Base-by-base conservation (phyloP, 2,329 filamentous ascomycete species). In the Pseudogymnoascus sp. region DNA sequence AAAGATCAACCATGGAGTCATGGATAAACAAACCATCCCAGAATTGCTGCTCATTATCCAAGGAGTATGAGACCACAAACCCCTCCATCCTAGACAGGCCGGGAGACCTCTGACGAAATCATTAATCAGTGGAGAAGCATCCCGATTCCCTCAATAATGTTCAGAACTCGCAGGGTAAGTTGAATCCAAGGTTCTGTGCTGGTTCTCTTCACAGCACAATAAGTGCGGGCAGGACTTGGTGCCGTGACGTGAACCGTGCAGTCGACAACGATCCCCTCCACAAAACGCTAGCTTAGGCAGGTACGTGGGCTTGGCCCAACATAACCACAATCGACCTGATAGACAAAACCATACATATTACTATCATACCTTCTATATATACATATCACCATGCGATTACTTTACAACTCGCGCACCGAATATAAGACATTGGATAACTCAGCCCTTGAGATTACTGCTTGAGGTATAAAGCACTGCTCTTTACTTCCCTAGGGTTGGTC, bases 11-110 rank as follows among this genome's bases (percentile, higher is more conserved):
- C 66, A 45, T n/a, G 13, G 5, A 31, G 64, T 25, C 43, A 61
- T 48, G 43, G 37, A 66, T 19, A 63, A 69, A 70, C 83, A 75
- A 76, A 96, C 93, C 90, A 77, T 87, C 83, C 93, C 92, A 97
- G 79, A 96, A 92, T 78, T 93, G 88, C 76, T 92, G 85, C 79
- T 92, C 90, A 76, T 86, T 88, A 77, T 93, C 89, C 76, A 90
- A 82, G 73, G 81, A 83, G 76, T 85, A 83, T 71, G 82, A 83
- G 73, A 84, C 83, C 77, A 92, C 88, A 78, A 85, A 84, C 79
- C 90, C 76, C 63, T 79, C 77, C 77, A 79, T 79, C 54, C 48
- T 66, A 63, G 28, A 34, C 43, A 54, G 61, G 37, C 41, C 37
- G 43, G 13, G 10, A 21, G 61, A 54, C 61, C 61, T 62, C 41